Conservation (phyloP, 148 eudicot species). For the Amaranthus hypochondriacus region DNA sequence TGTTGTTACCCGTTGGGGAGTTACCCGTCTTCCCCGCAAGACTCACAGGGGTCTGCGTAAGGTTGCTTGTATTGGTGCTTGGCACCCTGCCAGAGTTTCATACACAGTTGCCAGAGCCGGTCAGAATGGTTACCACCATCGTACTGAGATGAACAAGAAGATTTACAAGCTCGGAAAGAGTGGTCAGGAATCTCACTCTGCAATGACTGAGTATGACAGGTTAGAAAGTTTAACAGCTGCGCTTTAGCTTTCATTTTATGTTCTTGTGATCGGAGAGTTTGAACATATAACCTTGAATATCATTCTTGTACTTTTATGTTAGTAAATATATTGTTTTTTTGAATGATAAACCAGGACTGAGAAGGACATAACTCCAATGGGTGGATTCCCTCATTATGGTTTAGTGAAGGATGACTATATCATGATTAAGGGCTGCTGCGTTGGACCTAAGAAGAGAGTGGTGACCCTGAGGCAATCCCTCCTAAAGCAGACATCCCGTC, state of each 20-base stretch:
- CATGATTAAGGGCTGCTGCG: conserved; percentile 78
- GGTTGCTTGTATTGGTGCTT: conserved; percentile 76
- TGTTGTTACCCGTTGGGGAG: conserved; percentile 84
- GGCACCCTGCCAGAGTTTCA: conserved; percentile 79
- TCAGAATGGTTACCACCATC: conserved; percentile 78
- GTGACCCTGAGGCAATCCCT: conserved; percentile 81
- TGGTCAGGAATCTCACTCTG: conserved; percentile 49
- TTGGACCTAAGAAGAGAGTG: conserved; percentile 87
- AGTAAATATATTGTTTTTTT: too few relatives aligned
- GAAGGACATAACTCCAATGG: conserved; percentile 86
- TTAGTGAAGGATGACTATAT: conserved; percentile 81
- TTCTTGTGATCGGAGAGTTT: background rate
- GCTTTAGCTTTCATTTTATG: background rate
- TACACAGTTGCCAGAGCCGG: conserved; percentile 78
- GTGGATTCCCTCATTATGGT: conserved; percentile 97
- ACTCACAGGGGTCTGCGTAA: conserved; percentile 74
- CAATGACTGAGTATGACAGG: conserved; percentile 70
- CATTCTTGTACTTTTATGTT: background rate
- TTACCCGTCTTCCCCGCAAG: conserved; percentile 74
- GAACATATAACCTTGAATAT: too few relatives aligned
- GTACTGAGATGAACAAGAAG: conserved; percentile 76
- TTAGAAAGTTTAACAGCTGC: conserved; percentile 11
- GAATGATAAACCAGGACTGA: conserved; percentile 51
- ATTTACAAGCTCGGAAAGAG: conserved; percentile 61
- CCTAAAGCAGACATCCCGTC: conserved; percentile 71